Evolutionary conservation across 768 basidiomycete species (phyloP).

Genomic region (Collybiopsis luxurians): DNA sequence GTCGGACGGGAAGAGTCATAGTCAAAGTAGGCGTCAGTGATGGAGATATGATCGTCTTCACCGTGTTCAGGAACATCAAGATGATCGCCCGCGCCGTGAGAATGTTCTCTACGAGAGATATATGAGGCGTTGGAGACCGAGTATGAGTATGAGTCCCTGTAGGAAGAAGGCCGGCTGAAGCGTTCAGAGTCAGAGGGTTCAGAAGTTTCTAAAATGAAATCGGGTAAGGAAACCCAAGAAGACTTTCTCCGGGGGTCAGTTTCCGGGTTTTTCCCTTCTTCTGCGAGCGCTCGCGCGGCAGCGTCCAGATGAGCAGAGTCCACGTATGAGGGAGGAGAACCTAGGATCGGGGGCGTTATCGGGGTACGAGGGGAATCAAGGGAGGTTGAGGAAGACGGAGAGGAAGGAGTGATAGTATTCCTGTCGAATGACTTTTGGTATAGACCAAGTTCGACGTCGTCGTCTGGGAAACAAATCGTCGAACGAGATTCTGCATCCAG

Average conservation of each 20-base stretch:
- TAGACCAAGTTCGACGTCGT: background rate
- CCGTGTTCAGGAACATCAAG: background rate
- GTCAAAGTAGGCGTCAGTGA: constrained; percentile 1
- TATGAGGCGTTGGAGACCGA: background rate
- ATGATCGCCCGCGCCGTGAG: no score
- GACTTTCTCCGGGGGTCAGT: no score
- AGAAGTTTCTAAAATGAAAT: background rate
- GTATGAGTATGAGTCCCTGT: no score
- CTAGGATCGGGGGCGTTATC: background rate
- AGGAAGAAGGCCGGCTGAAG: background rate
- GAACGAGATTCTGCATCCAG: background rate
- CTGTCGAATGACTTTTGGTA: background rate
- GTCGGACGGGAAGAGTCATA: background rate
- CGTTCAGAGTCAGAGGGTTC: background rate
- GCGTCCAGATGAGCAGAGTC: background rate
- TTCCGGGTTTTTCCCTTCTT: background rate
- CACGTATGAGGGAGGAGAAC: background rate
- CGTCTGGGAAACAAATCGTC: background rate
- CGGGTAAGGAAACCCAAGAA: background rate
- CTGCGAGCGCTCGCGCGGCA: background rate
- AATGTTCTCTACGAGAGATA: no score
- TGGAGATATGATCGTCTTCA: constrained; percentile 1
- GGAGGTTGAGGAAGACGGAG: background rate
- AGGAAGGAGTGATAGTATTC: background rate
- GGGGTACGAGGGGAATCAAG: background rate